These are phyloP conservation scores for Sinapis alba DNA, from an alignment of 441 rosid species.

Conservation along the genomic window DNA sequence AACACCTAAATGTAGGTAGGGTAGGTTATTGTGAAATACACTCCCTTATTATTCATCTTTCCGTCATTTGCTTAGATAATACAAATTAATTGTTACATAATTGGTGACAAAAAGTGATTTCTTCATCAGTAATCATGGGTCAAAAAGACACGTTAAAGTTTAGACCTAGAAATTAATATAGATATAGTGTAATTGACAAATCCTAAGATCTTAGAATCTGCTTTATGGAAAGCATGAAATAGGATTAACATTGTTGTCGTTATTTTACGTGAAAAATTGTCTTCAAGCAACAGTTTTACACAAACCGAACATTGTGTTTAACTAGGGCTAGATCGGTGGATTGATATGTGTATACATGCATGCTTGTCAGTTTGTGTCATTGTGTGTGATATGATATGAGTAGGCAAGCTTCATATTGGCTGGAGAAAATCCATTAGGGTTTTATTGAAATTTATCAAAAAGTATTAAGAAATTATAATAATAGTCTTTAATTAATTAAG, in stretches of 20 bases:
- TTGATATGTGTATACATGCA: not conserved
- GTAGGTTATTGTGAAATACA: slow-evolving; percentile 31
- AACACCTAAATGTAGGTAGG: slow-evolving; percentile 26
- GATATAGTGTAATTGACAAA: slow-evolving; percentile 12
- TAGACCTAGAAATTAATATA: slow-evolving; percentile 1
- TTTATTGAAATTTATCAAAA: not conserved
- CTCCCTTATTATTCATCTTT: slow-evolving; percentile 13
- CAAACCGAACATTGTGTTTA: slow-evolving; percentile 2
- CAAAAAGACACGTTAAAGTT: slow-evolving; percentile 16
- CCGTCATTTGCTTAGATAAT: slow-evolving; percentile 12
- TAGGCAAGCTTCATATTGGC: slow-evolving; percentile 12
- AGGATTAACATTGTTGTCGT: slow-evolving; percentile 16
- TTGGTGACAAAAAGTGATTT: slow-evolving; percentile 35
- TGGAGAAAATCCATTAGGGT: slow-evolving; percentile 29
- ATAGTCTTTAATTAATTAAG: slow-evolving; percentile 5
- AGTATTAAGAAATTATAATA: not conserved
- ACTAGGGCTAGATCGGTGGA: slow-evolving; percentile 11
- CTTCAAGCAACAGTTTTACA: not conserved
- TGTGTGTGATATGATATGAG: not conserved
- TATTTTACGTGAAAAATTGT: slow-evolving; percentile 12
- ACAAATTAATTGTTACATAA: slow-evolving; percentile 23
- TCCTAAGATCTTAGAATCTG: slow-evolving; percentile 6
- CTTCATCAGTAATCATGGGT: slow-evolving; percentile 34
- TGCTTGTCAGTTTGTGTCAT: slow-evolving; percentile 1
- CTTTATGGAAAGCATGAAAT: not conserved